These are phyloP conservation scores for Tetradesmus obliquus DNA, from an alignment of 139 green algal genomes.

Conservation along the genomic window DNA sequence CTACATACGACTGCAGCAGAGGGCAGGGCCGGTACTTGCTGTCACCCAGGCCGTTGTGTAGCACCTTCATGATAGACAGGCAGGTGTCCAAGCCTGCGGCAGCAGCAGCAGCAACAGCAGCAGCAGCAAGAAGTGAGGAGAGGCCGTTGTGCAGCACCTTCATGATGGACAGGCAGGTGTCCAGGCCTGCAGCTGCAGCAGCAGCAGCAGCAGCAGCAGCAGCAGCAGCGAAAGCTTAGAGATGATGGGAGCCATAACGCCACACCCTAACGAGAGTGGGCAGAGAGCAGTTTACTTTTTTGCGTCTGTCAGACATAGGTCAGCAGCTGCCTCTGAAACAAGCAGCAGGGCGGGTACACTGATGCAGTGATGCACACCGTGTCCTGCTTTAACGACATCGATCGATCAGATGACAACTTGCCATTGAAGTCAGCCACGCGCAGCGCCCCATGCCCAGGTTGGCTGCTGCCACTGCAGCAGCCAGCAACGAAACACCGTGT, in stretches of 20 bases:
- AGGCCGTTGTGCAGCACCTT: conserved; percentile 85
- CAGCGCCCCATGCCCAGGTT: too few species aligned
- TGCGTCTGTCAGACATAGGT: too few species aligned
- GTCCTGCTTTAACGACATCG: too few species aligned
- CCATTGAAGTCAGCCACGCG: too few species aligned
- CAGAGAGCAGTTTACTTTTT: background rate
- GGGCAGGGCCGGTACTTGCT: conserved; percentile 94
- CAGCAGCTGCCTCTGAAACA: too few species aligned
- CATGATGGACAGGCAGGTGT: conserved; percentile 82
- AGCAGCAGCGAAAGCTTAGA: too few species aligned
- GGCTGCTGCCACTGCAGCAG: too few species aligned
- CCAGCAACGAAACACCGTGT: too few species aligned
- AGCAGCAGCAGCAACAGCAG: background rate
- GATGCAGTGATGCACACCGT: too few species aligned
- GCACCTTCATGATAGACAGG: conserved; percentile 92
- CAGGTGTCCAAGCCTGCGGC: conserved; percentile 89
- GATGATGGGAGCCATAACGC: background rate
- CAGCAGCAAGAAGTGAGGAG: background rate
- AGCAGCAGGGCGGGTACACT: too few species aligned
- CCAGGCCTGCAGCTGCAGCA: conserved; percentile 63
- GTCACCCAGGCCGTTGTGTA: conserved; percentile 88
- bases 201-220: background rate
- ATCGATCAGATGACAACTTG: too few species aligned
- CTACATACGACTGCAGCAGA: conserved; percentile 90
- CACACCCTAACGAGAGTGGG: background rate